These are phyloP conservation scores for Fusarium pilosicola DNA, from an alignment of 2,329 filamentous ascomycete species.

Conservation along the genomic window DNA sequence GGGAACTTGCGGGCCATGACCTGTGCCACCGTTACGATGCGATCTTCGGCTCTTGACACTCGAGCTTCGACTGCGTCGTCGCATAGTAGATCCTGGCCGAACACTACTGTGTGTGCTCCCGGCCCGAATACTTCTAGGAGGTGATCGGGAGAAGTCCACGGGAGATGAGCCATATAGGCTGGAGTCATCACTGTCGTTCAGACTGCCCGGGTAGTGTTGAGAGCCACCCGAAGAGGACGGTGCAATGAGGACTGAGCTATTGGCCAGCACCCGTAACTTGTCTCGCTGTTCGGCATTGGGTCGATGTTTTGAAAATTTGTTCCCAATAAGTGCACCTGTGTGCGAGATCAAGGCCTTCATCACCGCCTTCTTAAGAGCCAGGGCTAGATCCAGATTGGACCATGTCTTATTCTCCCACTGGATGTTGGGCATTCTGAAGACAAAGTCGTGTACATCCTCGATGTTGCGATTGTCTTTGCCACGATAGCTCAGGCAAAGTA, in stretches of 20 bases:
- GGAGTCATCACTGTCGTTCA: conserved; percentile 67
- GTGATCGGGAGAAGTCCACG: conserved; percentile 68
- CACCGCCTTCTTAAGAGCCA: conserved; percentile 93
- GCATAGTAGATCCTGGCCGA: conserved; percentile 51
- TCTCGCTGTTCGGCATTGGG: conserved; percentile 82
- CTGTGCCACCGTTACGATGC: conserved; percentile 48
- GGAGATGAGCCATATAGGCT: conserved; percentile 64
- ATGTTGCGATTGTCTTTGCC: conserved; percentile 95
- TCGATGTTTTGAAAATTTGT: conserved; percentile 92
- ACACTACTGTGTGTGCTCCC: conserved; percentile 60
- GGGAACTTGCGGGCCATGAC: conserved; percentile 29
- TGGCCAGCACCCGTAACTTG: conserved; percentile 85
- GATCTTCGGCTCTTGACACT: conserved; percentile 62
- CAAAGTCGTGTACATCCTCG: conserved; percentile 96
- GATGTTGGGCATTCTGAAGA: conserved; percentile 92
- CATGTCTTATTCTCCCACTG: conserved; percentile 99
- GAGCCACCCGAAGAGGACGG: conserved; percentile 53
- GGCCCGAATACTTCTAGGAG: conserved; percentile 62
- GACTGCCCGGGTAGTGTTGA: conserved; percentile 53
- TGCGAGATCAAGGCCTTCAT: conserved; percentile 94
- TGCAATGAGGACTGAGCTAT: conserved; percentile 72
- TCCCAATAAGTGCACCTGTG: conserved; percentile 94
- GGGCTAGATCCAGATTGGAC: conserved; percentile 94
- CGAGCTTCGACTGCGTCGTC: conserved; percentile 62
- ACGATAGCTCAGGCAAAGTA: conserved; percentile 95